These are phyloP conservation scores for Kokia cookei DNA, from an alignment of 441 rosid genomes.

Conservation along the genomic window DNA sequence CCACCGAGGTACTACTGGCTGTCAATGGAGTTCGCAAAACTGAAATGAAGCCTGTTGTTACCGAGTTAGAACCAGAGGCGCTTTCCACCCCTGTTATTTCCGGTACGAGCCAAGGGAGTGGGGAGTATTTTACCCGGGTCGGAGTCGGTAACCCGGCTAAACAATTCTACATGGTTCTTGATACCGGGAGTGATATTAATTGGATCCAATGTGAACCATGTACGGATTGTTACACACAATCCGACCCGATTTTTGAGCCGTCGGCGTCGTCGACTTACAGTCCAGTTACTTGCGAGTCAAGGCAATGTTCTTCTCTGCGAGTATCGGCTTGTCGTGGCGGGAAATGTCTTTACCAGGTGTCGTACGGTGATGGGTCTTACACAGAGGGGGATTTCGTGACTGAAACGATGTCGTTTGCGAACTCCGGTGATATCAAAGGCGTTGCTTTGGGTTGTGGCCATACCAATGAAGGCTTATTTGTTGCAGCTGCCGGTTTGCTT, in stretches of 20 bases:
- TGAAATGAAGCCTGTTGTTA: constrained; percentile 39
- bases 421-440: constrained; percentile 27
- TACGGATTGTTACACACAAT: constrained; percentile 50
- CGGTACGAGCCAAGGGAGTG: constrained; percentile 52
- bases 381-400: constrained; percentile 49
- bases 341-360: constrained; percentile 46
- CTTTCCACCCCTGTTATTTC: constrained; percentile 50
- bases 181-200: constrained; percentile 61
- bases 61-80: constrained; percentile 36
- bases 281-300: constrained; percentile 33
- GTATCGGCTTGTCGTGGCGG: constrained; percentile 27
- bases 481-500: constrained; percentile 58
- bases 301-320: constrained; percentile 33
- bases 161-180: constrained; percentile 52
- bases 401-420: constrained; percentile 53
- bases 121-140: constrained; percentile 56
- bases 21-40: constrained; percentile 32
- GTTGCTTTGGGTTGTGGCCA: constrained; percentile 60
- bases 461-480: constrained; percentile 50
- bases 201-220: constrained; percentile 68
- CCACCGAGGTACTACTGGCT: constrained; percentile 34
- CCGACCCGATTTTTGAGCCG: constrained; percentile 58
- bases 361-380: constrained; percentile 58
- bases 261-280: constrained; percentile 33
- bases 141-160: constrained; percentile 53